These are phyloP conservation scores for Phytophthora cactorum DNA, from an alignment of 352 stramenopile species.

Conservation along the genomic window DNA sequence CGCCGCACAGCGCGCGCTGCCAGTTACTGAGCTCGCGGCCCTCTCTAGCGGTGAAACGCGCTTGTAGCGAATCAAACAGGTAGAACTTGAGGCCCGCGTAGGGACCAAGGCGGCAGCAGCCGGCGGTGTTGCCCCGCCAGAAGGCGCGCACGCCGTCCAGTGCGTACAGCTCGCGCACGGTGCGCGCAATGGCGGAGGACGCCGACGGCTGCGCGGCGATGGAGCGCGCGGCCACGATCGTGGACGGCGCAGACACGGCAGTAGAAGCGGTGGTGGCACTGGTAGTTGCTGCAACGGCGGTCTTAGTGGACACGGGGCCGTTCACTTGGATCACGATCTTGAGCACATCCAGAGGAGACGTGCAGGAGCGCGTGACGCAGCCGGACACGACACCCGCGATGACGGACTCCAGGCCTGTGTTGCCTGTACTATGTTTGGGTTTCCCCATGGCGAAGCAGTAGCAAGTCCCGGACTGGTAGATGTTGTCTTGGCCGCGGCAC, in stretches of 20 bases:
- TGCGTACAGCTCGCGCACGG: slow-evolving; percentile 65
- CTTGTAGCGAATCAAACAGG: slow-evolving; percentile 74
- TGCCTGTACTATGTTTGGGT: slow-evolving; percentile 19
- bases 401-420: slow-evolving; percentile 64
- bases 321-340: slow-evolving; percentile 89
- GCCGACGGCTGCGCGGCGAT: slow-evolving; percentile 34
- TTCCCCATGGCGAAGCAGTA: slow-evolving; percentile 20
- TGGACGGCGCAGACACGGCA: slow-evolving; percentile 21
- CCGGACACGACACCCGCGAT: slow-evolving; percentile 77
- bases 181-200: slow-evolving; percentile 50
- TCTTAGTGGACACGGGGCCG: slow-evolving; percentile 31
- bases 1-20: slow-evolving; percentile 64
- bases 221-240: slow-evolving; percentile 33
- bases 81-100: slow-evolving; percentile 88
- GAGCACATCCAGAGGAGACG: slow-evolving; percentile 82
- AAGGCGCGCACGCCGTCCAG: slow-evolving; percentile 76
- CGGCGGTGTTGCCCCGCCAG: slow-evolving; percentile 79
- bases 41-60: slow-evolving; percentile 36
- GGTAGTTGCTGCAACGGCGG: slow-evolving; percentile 2
- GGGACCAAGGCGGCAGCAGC: slow-evolving; percentile 77
- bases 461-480: slow-evolving; percentile 14
- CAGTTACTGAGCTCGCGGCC: slow-evolving; percentile 48
- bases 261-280: neutral
- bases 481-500: slow-evolving; percentile 16
- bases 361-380: slow-evolving; percentile 84